phyloP scores from a whole-genome alignment of 129 eudicot species.

The Glebionis coronaria region DNA sequence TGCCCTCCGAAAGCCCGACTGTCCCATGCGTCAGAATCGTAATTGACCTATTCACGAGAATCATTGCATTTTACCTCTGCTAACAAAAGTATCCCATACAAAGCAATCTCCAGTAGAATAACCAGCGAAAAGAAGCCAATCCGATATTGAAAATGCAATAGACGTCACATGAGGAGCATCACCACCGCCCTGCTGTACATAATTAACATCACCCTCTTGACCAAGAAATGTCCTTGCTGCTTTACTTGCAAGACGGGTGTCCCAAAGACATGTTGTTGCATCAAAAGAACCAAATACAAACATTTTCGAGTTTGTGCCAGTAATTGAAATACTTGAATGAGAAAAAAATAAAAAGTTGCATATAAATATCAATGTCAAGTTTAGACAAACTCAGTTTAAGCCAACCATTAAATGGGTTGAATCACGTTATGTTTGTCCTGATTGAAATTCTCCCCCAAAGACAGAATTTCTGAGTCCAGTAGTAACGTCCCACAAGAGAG shows the following conservation, averaged over 20 bases:
- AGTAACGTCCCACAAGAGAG: constrained; percentile 79
- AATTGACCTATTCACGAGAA: too few species aligned
- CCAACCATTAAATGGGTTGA: not conserved
- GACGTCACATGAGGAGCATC: too few species aligned
- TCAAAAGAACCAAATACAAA: constrained; percentile 89
- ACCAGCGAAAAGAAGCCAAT: too few species aligned
- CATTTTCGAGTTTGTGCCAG: constrained; percentile 68
- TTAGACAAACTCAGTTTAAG: too few species aligned
- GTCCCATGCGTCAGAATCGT: too few species aligned
- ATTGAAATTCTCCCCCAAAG: constrained; percentile 89
- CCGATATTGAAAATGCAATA: too few species aligned
- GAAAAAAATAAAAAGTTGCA: not conserved
- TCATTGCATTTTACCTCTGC: too few species aligned
- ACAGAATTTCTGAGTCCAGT: constrained; percentile 81
- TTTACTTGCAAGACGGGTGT: constrained; percentile 88
- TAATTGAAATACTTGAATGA: constrained; percentile 63
- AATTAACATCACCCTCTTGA: constrained; percentile 77
- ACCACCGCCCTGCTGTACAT: too few species aligned
- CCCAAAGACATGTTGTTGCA: constrained; percentile 85
- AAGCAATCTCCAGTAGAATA: too few species aligned
- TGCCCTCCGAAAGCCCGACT: too few species aligned
- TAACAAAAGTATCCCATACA: too few species aligned
- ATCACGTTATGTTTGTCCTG: constrained; percentile 42
- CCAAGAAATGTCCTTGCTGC: constrained; percentile 80
- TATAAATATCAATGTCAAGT: too few species aligned